These are phyloP conservation scores for Elsinoe perseae DNA, from an alignment of 2,329 filamentous ascomycete species.

Conservation along the genomic window DNA sequence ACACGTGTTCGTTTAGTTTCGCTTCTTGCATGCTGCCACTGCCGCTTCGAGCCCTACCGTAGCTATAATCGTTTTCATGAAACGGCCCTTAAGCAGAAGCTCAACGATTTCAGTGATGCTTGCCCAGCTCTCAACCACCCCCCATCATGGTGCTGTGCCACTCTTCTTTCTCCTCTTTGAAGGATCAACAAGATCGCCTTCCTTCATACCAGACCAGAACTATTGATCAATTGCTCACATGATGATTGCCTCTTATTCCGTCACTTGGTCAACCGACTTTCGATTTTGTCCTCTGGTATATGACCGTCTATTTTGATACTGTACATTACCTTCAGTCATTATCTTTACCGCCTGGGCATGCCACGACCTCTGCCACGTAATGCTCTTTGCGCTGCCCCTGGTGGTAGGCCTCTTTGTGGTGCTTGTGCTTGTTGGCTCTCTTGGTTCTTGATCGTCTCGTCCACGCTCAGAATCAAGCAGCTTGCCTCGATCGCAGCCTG, in stretches of 20 bases:
- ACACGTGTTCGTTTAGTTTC: not conserved
- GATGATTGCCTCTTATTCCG: not conserved
- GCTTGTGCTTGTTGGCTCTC: slow-evolving; percentile 80
- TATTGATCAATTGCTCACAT: not conserved
- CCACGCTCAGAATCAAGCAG: slow-evolving; percentile 90
- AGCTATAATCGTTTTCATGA: slow-evolving; percentile 6
- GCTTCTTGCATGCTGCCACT: not conserved
- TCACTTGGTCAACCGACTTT: not conserved
- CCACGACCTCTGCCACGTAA: slow-evolving; percentile 76
- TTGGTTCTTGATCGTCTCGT: slow-evolving; percentile 97
- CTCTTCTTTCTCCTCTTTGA: not conserved
- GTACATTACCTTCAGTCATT: slow-evolving; percentile 12
- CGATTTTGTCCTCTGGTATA: slow-evolving; percentile 10
- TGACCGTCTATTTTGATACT: slow-evolving; percentile 11
- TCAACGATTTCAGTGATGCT: slow-evolving; percentile 4
- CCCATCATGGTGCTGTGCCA: slow-evolving; percentile 1
- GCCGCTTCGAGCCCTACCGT: not conserved
- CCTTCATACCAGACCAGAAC: not conserved
- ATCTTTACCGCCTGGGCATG: slow-evolving; percentile 70
- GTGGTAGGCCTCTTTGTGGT: slow-evolving; percentile 58
- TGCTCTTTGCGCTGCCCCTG: slow-evolving; percentile 74
- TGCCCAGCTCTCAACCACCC: not conserved
- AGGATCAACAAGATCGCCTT: not conserved
- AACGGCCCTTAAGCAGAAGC: slow-evolving; percentile 11
- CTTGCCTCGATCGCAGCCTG: slow-evolving; percentile 92